Evolutionary conservation across 2,329 filamentous ascomycete genomes (phyloP).

Genomic region (Sclerotinia spermophila): DNA sequence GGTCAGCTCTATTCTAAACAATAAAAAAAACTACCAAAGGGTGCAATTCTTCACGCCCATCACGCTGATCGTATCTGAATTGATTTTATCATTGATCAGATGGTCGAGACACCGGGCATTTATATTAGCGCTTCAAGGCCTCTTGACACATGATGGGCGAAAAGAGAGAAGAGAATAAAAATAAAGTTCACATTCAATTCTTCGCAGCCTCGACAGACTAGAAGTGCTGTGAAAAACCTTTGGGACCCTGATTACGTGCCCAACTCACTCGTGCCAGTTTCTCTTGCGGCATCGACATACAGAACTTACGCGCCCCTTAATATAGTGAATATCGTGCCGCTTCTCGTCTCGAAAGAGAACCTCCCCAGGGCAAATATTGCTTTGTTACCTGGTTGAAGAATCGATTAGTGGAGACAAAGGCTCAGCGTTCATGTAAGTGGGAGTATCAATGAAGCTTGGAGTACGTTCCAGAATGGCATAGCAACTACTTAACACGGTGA

Average conservation of each 20-base stretch:
- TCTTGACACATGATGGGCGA: conserved; percentile 46
- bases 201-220: conserved; percentile 1
- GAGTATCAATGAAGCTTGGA: conserved; percentile 76
- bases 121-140: conserved; percentile 57
- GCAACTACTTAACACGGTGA: conserved; percentile 63
- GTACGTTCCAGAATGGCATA: conserved; percentile 72
- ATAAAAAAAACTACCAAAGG: conserved; percentile 81
- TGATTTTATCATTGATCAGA: conserved; percentile 68
- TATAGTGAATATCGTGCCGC: neutral
- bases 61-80: conserved; percentile 84
- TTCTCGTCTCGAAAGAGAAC: neutral
- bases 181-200: neutral
- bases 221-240: conserved; percentile 44
- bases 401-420: conserved; percentile 48
- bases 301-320: neutral
- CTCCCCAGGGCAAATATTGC: conserved; percentile 55
- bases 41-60: conserved; percentile 79
- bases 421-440: neutral
- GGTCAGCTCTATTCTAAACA: conserved; percentile 77
- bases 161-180: neutral
- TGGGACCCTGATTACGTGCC: conserved; percentile 35
- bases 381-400: conserved; percentile 74
- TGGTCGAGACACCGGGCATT: conserved; percentile 69
- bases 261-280: conserved; percentile 35
- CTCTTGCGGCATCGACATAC: conserved; percentile 51